phyloP scores from a whole-genome alignment of 257 asterid genomes.

The Gentiana macrophylla region DNA sequence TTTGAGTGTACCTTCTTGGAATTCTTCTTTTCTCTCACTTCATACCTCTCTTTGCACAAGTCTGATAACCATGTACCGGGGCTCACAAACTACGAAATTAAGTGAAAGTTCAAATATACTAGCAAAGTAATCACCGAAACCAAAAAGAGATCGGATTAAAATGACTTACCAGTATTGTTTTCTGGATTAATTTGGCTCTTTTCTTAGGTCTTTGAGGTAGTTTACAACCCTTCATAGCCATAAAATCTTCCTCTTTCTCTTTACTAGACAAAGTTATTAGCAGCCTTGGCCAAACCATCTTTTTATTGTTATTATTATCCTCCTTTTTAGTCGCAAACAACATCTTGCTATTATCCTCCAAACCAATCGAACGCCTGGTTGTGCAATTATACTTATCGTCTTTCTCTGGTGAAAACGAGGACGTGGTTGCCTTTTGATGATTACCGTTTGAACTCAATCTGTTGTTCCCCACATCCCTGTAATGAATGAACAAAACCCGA shows the following conservation, averaged over 20 bases:
- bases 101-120: neutral
- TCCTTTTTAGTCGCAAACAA: slow-evolving; percentile 30
- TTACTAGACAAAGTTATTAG: slow-evolving; percentile 26
- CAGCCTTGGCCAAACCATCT: slow-evolving; percentile 30
- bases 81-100: slow-evolving; percentile 29
- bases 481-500: slow-evolving; percentile 5
- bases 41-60: slow-evolving; percentile 40
- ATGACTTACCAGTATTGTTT: slow-evolving; percentile 25
- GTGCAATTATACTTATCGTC: slow-evolving; percentile 70
- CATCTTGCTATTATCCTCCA: slow-evolving; percentile 47
- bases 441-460: slow-evolving; percentile 40
- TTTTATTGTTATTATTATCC: slow-evolving; percentile 11
- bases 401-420: slow-evolving; percentile 61
- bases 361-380: slow-evolving; percentile 62
- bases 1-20: slow-evolving; percentile 24
- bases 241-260: slow-evolving; percentile 37
- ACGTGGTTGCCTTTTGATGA: slow-evolving; percentile 31
- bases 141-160: neutral
- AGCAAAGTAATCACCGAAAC: too few relatives aligned
- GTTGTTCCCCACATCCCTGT: slow-evolving; percentile 57
- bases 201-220: slow-evolving; percentile 47
- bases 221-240: slow-evolving; percentile 41
- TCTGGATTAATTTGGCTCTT: slow-evolving; percentile 31
- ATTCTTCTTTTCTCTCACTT: slow-evolving; percentile 46
- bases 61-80: slow-evolving; percentile 46